A percentile compares a stretch with the other conserved stretches of the same genome.
Conservation (phyloP, 106 monocot genomes). For the Allium cepa region DNA sequence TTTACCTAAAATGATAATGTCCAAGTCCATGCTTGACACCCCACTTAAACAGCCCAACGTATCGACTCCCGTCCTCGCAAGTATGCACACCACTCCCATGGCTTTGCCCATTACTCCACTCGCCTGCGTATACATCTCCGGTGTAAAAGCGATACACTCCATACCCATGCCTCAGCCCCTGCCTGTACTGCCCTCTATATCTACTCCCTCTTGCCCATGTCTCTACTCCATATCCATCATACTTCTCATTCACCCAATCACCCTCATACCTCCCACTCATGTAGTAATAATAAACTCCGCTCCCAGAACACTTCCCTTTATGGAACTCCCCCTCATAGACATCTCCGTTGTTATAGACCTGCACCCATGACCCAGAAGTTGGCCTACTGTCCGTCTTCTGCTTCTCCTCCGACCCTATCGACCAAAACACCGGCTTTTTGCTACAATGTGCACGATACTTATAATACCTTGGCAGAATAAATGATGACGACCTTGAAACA, state of each 20-base stretch:
- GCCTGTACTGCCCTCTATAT: constrained; percentile 14
- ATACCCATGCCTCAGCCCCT: constrained; percentile 20
- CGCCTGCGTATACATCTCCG: constrained; percentile 24
- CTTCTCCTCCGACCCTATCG: constrained; percentile 6
- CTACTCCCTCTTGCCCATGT: constrained; percentile 22
- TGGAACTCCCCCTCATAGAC: constrained; percentile 23
- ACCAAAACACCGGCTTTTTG: constrained; percentile 7
- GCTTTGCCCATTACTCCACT: constrained; percentile 24
- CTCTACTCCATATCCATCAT: constrained; percentile 24
- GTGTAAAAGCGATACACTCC: constrained; percentile 23
- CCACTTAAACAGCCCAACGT: constrained; percentile 23
- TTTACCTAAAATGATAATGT: constrained; percentile 24
- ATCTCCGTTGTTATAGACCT: constrained; percentile 22
- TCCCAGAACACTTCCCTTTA: constrained; percentile 18
- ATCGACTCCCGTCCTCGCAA: constrained; percentile 21
- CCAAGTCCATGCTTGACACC: constrained; percentile 29
- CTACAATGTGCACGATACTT: not conserved
- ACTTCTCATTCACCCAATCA: constrained; percentile 23
- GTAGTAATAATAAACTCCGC: constrained; percentile 24
- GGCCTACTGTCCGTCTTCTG: constrained; percentile 4
- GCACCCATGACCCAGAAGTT: constrained; percentile 6
- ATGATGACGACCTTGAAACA: not conserved
- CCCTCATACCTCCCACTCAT: constrained; percentile 27
- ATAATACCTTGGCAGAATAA: not conserved
- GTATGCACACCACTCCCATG: constrained; percentile 27